Evolutionary conservation across 2,329 filamentous ascomycete species (phyloP), one percentile per base, ranked within the genome.

Genomic region (Colletotrichum phormii): DNA sequence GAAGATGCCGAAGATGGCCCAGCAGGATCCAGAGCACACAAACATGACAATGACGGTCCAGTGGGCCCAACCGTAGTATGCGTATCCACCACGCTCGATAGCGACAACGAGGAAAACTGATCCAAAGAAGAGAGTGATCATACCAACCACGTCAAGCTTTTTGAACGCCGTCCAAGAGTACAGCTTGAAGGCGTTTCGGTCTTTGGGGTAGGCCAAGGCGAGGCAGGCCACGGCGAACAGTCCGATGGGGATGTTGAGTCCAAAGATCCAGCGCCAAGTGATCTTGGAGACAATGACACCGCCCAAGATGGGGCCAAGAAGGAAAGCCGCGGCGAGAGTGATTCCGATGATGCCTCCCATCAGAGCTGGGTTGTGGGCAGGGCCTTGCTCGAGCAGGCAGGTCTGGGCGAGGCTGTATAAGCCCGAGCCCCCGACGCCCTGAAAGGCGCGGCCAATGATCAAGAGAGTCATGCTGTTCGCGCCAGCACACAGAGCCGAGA

Each of bases 371-470:
- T 84, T 85, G 74, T 88, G 81, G 3, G 83, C 83, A 13, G 88
- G 89, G 0, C 88, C 87, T 63, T 91, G 83, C 74, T 91, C 89
- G 33, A 90, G 84, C 1, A 91, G 82, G 13, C 86, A 85, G 64
- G 90, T 88, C 69, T 91, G 88, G 1, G 88, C 87, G 54, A 91
- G 79, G 74, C 88, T 90, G 78, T 91, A 92, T 29, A 92, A 81
- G 0, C 90, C 90, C 9, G 90, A 89, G 2, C 88, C 90, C 0
- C 90, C 90, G 55, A 91, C 85, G 5, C 89, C 89, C 70, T 91
- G 89, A 15, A 91, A 86, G 1, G 88, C 87, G 24, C 89, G 87
- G 70, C 85, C 91, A 15, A 89, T 76, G 60, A 92, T 91, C 1
- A 90, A 81, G 49, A 87, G 83, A 59, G 81, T 80, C 87, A 90